Percentiles rank a stretch among this genome's conserved stretches.
These are phyloP conservation scores for Chaetomium fimeti DNA, from an alignment of 495 filamentous ascomycete species.

Conservation along the genomic window DNA sequence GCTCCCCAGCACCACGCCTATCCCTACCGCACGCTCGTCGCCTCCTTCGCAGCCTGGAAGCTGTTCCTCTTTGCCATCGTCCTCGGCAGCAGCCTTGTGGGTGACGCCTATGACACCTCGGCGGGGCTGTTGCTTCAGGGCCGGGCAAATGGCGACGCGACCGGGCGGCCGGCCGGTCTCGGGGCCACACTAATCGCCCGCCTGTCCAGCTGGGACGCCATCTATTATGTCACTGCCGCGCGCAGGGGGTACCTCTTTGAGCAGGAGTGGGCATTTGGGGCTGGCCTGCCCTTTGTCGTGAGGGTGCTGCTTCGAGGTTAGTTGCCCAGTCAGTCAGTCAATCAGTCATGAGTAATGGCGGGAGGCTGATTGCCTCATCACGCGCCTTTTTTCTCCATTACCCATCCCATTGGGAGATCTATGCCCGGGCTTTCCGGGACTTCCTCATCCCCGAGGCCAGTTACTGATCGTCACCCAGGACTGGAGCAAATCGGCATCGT, in stretches of 20 bases:
- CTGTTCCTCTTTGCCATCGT: conserved; percentile 63
- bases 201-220: conserved; percentile 85
- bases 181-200: conserved; percentile 41
- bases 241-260: conserved; percentile 77
- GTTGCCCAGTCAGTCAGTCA: background rate
- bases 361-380: background rate
- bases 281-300: conserved; percentile 59
- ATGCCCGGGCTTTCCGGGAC: background rate
- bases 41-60: conserved; percentile 66
- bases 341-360: background rate
- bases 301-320: conserved; percentile 36
- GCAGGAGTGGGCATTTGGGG: conserved; percentile 96
- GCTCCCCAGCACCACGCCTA: background rate
- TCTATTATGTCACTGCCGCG: conserved; percentile 75
- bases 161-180: conserved; percentile 46
- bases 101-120: conserved; percentile 87
- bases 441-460: background rate
- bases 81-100: conserved; percentile 53
- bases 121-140: conserved; percentile 51
- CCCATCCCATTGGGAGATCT: too few relatives aligned
- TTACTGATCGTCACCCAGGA: conserved; percentile 1
- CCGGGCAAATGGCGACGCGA: conserved; percentile 21
- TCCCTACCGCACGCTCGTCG: conserved; percentile 36
- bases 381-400: background rate
- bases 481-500: conserved; percentile 18